phyloP scores from a whole-genome alignment of 345 rosid genomes.

The Cardiospermum halicacabum region DNA sequence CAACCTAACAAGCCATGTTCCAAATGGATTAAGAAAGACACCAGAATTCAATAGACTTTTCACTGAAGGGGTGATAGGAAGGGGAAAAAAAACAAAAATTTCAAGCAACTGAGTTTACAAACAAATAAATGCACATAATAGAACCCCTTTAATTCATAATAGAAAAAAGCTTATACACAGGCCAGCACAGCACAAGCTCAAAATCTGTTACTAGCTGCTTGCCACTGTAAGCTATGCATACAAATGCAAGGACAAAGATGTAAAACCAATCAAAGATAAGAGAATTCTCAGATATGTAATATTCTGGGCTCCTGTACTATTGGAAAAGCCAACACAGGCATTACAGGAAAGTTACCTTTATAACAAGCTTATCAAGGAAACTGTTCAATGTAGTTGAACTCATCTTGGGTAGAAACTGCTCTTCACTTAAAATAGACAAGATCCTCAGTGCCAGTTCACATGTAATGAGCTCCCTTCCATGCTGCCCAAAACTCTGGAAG shows the following conservation, averaged over 20 bases:
- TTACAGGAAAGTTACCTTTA: constrained; percentile 48
- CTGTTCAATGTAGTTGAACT: constrained; percentile 39
- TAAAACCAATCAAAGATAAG: neutral
- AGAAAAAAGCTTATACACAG: neutral
- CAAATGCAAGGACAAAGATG: neutral
- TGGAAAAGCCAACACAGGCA: neutral
- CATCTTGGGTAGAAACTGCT: constrained; percentile 57
- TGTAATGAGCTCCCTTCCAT: constrained; percentile 94
- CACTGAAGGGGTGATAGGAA: neutral
- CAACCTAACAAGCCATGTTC: constrained; percentile 42
- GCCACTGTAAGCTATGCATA: neutral
- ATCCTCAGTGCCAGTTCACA: constrained; percentile 81
- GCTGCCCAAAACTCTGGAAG: constrained; percentile 99
- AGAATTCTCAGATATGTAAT: neutral
- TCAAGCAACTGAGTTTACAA: neutral
- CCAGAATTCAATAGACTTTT: neutral
- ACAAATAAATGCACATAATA: neutral
- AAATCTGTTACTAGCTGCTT: neutral
- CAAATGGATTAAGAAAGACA: constrained; percentile 14
- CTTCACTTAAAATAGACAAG: constrained; percentile 81
- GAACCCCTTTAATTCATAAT: neutral
- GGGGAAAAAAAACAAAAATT: neutral
- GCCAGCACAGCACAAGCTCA: neutral
- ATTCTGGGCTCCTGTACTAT: neutral
- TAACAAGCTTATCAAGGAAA: constrained; percentile 59